These are phyloP conservation scores for Cicer yamashitae DNA, from an alignment of 306 rosid genomes.

Conservation along the genomic window DNA sequence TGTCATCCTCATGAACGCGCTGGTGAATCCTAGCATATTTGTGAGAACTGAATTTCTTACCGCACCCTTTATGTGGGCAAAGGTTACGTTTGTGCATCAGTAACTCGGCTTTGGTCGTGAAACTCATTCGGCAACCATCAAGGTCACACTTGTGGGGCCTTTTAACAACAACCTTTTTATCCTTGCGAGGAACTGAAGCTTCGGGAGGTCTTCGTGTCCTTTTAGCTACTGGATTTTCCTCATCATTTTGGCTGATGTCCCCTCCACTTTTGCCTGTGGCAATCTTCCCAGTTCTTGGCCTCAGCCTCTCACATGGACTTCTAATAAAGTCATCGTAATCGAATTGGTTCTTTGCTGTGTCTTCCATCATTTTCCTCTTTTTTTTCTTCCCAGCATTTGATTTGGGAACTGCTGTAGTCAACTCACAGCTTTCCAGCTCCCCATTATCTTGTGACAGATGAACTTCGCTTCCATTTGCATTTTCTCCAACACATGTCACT, in stretches of 20 bases:
- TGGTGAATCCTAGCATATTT: constrained; percentile 82
- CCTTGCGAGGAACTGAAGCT: constrained; percentile 46
- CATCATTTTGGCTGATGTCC: constrained; percentile 39
- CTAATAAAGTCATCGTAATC: constrained; percentile 58
- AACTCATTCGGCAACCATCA: constrained; percentile 88
- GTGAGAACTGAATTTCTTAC: constrained; percentile 93
- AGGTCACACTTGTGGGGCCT: constrained; percentile 72
- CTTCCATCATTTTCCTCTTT: constrained; percentile 62
- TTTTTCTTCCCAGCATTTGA: constrained; percentile 52
- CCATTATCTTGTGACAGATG: constrained; percentile 49
- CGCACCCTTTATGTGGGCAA: constrained; percentile 91
- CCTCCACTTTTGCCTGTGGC: constrained; percentile 38
- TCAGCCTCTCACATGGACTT: constrained; percentile 94
- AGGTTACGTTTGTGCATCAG: constrained; percentile 76
- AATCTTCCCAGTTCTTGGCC: constrained; percentile 72
- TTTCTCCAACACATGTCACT: constrained; percentile 37
- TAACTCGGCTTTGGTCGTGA: constrained; percentile 70
- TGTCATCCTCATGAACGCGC: constrained; percentile 85
- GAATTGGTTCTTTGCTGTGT: constrained; percentile 40
- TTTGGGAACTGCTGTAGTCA: constrained; percentile 45
- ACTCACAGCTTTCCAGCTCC: constrained; percentile 48
- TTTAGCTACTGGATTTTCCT: constrained; percentile 56
- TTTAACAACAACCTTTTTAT: constrained; percentile 52
- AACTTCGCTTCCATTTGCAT: constrained; percentile 43
- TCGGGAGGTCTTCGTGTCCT: constrained; percentile 55